phyloP scores from a whole-genome alignment of 305 asterid genomes.

The Fraxinus velutina region DNA sequence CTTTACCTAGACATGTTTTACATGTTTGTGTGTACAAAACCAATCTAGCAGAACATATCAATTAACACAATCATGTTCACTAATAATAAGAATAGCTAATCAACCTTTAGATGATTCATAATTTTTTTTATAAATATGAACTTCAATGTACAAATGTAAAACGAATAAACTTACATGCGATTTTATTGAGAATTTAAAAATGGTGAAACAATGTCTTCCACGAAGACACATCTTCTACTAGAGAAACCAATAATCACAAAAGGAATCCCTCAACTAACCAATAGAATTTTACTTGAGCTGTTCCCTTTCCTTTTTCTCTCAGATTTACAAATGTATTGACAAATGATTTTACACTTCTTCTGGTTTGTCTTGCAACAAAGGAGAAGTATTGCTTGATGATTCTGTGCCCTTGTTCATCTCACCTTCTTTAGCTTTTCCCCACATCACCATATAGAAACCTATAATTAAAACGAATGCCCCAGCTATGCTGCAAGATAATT shows the following conservation, averaged over 20 bases:
- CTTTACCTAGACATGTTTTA: too few species aligned
- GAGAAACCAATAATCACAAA: not conserved
- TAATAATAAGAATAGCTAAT: not conserved
- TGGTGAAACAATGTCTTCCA: too few species aligned
- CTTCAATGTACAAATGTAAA: not conserved
- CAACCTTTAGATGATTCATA: not conserved
- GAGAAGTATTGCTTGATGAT: conserved; percentile 23
- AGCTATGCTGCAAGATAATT: conserved; percentile 29
- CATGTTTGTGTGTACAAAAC: not conserved
- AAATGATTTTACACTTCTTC: conserved; percentile 21
- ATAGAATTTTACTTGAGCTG: not conserved
- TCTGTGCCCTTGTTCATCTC: conserved; percentile 17
- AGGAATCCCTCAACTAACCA: not conserved
- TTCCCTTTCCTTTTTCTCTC: not conserved
- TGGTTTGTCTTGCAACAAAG: conserved; percentile 33
- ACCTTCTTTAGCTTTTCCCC: conserved; percentile 56
- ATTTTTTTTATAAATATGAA: not conserved
- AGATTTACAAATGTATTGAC: not conserved
- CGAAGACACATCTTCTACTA: too few species aligned
- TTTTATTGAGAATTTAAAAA: not conserved
- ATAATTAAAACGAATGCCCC: conserved; percentile 42
- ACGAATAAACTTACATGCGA: not conserved
- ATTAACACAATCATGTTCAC: not conserved
- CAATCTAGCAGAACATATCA: not conserved
- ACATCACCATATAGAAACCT: conserved; percentile 55